Conservation (phyloP, 345 rosid genomes). For the Pistacia integerrima region DNA sequence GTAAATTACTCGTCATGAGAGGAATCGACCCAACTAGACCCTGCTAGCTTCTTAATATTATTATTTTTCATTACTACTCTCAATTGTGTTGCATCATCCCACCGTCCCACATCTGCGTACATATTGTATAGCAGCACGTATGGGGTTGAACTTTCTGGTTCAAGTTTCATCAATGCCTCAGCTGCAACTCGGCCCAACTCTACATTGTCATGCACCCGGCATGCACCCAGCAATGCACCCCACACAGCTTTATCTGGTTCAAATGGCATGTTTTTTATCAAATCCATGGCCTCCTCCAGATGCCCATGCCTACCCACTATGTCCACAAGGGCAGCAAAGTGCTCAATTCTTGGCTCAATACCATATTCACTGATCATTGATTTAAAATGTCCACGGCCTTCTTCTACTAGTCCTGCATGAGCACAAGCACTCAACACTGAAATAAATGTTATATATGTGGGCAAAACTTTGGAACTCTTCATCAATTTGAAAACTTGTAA, state of each 20-base stretch:
- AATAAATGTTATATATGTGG: constrained; percentile 66
- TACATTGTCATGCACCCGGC: constrained; percentile 52
- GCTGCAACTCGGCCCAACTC: constrained; percentile 35
- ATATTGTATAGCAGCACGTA: constrained; percentile 67
- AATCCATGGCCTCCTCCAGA: constrained; percentile 58
- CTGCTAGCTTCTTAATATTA: constrained; percentile 54
- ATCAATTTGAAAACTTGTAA: constrained; percentile 50
- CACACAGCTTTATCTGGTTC: constrained; percentile 68
- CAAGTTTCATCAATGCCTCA: constrained; percentile 62
- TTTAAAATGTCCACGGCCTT: constrained; percentile 50
- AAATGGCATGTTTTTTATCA: constrained; percentile 60
- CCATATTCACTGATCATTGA: constrained; percentile 56
- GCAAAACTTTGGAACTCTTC: constrained; percentile 48
- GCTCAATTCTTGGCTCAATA: constrained; percentile 62
- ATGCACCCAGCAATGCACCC: constrained; percentile 81
- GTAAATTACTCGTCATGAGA: not conserved
- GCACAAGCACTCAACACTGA: constrained; percentile 73
- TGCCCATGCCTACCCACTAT: constrained; percentile 55
- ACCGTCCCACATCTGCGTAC: constrained; percentile 59
- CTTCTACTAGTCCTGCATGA: constrained; percentile 63
- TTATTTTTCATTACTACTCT: constrained; percentile 55
- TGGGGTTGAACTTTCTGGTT: constrained; percentile 71
- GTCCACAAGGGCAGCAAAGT: constrained; percentile 65
- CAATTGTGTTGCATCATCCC: constrained; percentile 65
- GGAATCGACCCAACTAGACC: constrained; percentile 50